Evolutionary conservation across 2,329 filamentous ascomycete species (phyloP).

Genomic region (Aspergillus brunneoviolaceus): DNA sequence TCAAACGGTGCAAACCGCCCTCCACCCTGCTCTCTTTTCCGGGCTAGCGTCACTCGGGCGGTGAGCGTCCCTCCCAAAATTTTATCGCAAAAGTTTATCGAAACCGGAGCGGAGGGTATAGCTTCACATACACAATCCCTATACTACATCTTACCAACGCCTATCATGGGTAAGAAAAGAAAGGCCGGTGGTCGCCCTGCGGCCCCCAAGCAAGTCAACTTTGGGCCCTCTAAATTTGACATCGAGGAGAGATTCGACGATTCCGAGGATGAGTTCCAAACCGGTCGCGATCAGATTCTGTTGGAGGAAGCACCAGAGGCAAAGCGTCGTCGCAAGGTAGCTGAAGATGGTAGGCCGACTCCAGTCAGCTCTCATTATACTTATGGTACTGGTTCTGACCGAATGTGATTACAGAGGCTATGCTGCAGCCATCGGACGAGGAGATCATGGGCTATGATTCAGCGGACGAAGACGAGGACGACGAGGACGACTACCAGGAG

Average conservation of each 20-base stretch:
- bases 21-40: not conserved
- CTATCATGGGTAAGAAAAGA: conserved; percentile 59
- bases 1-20: conserved; percentile 23
- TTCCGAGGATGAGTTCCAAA: conserved; percentile 90
- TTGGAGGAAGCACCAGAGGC: conserved; percentile 77
- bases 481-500: conserved; percentile 48
- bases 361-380: not conserved
- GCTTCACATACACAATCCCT: conserved; percentile 1
- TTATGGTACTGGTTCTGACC: conserved; percentile 17
- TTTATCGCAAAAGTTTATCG: conserved; percentile 31
- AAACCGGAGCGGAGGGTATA: conserved; percentile 6
- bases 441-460: conserved; percentile 58
- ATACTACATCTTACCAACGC: not conserved
- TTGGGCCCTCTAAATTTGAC: conserved; percentile 36
- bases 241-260: conserved; percentile 76
- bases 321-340: conserved; percentile 70
- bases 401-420: conserved; percentile 47
- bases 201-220: conserved; percentile 29
- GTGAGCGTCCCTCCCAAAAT: conserved; percentile 37
- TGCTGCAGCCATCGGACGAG: conserved; percentile 61
- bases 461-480: conserved; percentile 40
- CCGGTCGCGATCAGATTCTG: conserved; percentile 80
- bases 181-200: conserved; percentile 61
- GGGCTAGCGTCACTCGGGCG: conserved; percentile 27
- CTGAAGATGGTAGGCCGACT: conserved; percentile 60